phyloP scores from a whole-genome alignment of 176 grass and related monocot species.

The Hsuehochloa calcarea region DNA sequence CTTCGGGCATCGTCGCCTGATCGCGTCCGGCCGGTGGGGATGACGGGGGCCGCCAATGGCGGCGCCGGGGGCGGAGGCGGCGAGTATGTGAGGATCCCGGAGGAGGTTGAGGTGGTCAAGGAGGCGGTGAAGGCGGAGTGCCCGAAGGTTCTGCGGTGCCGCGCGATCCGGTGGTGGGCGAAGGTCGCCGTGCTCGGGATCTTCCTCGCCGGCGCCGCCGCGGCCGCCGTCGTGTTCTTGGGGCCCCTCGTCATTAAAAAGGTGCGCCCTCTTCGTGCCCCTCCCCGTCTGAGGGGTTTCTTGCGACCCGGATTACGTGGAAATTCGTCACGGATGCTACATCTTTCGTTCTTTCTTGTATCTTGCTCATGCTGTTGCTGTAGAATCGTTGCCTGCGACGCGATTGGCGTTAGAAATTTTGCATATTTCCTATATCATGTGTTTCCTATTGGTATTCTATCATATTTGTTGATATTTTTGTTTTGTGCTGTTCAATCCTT shows the following conservation, averaged over 20 bases:
- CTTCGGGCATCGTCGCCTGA: conserved; percentile 47
- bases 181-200: conserved; percentile 46
- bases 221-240: conserved; percentile 48
- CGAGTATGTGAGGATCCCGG: conserved; percentile 52
- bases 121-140: conserved; percentile 34
- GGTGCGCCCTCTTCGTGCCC: conserved; percentile 19
- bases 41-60: conserved; percentile 50
- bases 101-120: conserved; percentile 39
- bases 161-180: conserved; percentile 73
- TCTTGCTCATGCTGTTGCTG: not conserved
- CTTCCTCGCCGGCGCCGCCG: conserved; percentile 41
- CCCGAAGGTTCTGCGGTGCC: conserved; percentile 44
- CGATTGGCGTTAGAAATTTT: conserved; percentile 12
- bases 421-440: not conserved
- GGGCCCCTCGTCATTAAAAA: conserved; percentile 59
- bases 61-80: conserved; percentile 28
- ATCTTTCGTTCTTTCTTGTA: not conserved
- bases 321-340: not conserved
- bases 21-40: conserved; percentile 38
- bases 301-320: not conserved
- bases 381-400: not conserved
- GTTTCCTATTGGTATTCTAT: not conserved
- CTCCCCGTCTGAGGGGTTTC: not conserved
- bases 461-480: conserved; percentile 15
- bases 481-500: not conserved